Evolutionary conservation across 805 yeast species (phyloP), one percentile per base, ranked within the genome.

Genomic region (Kockiozyma suomiensis): DNA sequence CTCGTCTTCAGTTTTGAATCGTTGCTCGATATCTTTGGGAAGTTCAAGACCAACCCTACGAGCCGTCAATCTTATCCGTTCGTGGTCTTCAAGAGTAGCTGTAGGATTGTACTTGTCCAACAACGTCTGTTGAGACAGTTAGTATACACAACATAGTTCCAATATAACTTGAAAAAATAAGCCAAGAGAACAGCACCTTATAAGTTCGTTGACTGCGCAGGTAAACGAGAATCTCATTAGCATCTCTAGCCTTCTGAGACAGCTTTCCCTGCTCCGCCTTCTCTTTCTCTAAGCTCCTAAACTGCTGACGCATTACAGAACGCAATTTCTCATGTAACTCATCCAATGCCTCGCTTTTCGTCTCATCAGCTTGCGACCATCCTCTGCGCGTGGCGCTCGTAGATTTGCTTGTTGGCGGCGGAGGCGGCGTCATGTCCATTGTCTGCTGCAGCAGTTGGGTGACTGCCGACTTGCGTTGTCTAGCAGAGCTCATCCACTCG

Each of bases 71-170:
- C 85, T 79, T 28, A 93, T 85, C 57, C 86, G 85, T 62, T 93
- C 97, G 53, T 81, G 82, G 69, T 88, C 96, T 26, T 85, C 81
- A 84, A 87, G 82, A 26, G 83, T 83, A 62, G 87, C 78, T 1
- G 96, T 94, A 2, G 96, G 93, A 69, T 92, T 90, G 74, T 93
- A 94, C 66, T 96, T 81, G 66, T 88, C 94, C 46, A 92, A 77
- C 50, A 93, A 78, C 65, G 55, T 54, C 65, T 17, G 32, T 15
- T n/a, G 1, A 6, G 17, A 30, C 17, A 32, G 37, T 47, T 26
- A 45, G 49, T 45, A 2, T 17, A 15, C 8, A 3, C 17, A 13
- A n/a, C n/a, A n/a, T n/a, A 13, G 15, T 12, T 5, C 12, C 37
- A 28, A 45, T 26, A 30, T 17, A 8, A 12, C 12, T n/a, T 13